Percentiles rank a stretch among this genome's conserved stretches.
Evolutionary conservation across 176 grass and related monocot genomes (phyloP).

Genomic region (Triticum monococcum): DNA sequence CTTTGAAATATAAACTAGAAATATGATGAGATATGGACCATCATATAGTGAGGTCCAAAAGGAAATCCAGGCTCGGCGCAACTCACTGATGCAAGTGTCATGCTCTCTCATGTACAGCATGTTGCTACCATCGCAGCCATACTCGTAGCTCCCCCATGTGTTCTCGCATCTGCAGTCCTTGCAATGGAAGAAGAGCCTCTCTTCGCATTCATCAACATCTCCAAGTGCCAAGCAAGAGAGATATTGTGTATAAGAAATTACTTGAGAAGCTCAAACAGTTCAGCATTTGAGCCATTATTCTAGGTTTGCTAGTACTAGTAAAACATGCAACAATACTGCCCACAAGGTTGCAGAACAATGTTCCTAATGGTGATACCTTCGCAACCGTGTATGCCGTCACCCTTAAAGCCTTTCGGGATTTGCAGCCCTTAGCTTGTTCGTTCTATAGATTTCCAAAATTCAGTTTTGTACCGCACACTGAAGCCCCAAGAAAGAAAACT

Average conservation of each 20-base stretch:
- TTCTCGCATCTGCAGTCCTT: slow-evolving; percentile 64
- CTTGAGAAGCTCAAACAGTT: too few species aligned
- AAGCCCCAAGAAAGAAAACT: not conserved
- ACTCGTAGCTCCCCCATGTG: slow-evolving; percentile 87
- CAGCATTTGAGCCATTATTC: too few species aligned
- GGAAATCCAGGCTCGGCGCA: not conserved
- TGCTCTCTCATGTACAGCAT: slow-evolving; percentile 84
- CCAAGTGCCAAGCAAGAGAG: not conserved
- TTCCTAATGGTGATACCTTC: slow-evolving; percentile 43
- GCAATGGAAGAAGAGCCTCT: slow-evolving; percentile 75
- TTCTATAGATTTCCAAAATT: slow-evolving; percentile 39
- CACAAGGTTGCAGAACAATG: not conserved
- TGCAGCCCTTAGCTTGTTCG: slow-evolving; percentile 67
- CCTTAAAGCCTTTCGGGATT: slow-evolving; percentile 73
- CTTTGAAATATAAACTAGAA: too few species aligned
- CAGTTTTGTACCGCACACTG: slow-evolving; percentile 3
- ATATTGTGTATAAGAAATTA: too few species aligned
- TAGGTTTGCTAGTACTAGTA: too few species aligned
- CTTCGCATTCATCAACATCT: slow-evolving; percentile 89
- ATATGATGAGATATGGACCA: not conserved
- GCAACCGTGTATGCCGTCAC: slow-evolving; percentile 64
- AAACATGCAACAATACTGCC: too few species aligned
- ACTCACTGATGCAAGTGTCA: slow-evolving; percentile 88
- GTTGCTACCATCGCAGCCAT: slow-evolving; percentile 54
- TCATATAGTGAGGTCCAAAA: not conserved